A percentile compares a stretch with the other conserved stretches of the same genome.
Conservation (phyloP, 768 basidiomycete species). For the Xerocomus brunneocitrinus region DNA sequence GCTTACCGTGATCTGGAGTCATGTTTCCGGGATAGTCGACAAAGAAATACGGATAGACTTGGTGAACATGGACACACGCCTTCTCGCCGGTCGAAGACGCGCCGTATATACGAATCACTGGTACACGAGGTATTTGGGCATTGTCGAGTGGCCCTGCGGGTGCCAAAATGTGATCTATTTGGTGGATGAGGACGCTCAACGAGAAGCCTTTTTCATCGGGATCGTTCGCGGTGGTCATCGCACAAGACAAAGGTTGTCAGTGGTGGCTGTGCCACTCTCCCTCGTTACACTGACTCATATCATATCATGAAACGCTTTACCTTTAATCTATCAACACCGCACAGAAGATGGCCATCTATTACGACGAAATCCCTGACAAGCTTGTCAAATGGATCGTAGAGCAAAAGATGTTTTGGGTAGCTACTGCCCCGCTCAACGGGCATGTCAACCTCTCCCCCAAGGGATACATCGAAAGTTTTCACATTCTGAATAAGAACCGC, state of each 20-base stretch:
- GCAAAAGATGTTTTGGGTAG: conserved; percentile 72
- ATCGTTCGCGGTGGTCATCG: neutral
- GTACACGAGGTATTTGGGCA: conserved; percentile 49
- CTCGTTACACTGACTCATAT: too few relatives aligned
- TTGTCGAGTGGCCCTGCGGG: conserved; percentile 64
- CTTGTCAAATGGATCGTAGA: conserved; percentile 52
- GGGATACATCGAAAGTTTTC: conserved; percentile 56
- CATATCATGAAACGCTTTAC: too few relatives aligned
- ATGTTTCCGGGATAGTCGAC: conserved; percentile 74
- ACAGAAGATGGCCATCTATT: conserved; percentile 50
- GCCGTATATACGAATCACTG: conserved; percentile 85
- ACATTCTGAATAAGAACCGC: conserved; percentile 45
- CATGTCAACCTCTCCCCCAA: conserved; percentile 71
- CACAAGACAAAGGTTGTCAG: neutral
- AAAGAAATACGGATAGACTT: conserved; percentile 92
- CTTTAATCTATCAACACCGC: too few relatives aligned
- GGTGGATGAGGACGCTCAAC: conserved; percentile 43
- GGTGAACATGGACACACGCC: conserved; percentile 87
- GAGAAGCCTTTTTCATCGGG: conserved; percentile 8
- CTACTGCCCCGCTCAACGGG: conserved; percentile 59
- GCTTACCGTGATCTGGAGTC: conserved; percentile 58
- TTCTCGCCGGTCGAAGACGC: conserved; percentile 70
- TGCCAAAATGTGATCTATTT: conserved; percentile 61
- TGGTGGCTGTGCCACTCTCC: neutral
- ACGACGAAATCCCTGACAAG: conserved; percentile 51